phyloP scores from a whole-genome alignment of 164 flowering plant species.

The Malania oleifera region DNA sequence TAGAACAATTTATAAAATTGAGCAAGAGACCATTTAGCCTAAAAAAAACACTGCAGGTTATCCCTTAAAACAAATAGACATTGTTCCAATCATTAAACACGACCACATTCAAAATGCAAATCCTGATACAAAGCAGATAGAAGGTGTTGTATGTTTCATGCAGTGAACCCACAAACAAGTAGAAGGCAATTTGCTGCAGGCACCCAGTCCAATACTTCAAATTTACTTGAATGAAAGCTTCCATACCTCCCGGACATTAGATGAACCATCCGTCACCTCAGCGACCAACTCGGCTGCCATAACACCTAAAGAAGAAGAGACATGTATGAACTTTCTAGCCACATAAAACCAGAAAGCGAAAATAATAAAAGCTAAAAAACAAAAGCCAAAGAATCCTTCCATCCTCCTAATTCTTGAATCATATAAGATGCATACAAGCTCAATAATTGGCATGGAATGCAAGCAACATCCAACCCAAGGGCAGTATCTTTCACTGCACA shows the following conservation, averaged over 20 bases:
- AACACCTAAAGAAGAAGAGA: conserved; percentile 36
- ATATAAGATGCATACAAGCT: background rate
- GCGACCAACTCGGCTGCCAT: conserved; percentile 53
- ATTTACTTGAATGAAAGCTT: conserved; percentile 56
- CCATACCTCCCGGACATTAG: conserved; percentile 96
- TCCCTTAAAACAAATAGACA: too few relatives aligned
- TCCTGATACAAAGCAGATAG: too few relatives aligned
- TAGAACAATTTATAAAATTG: too few relatives aligned
- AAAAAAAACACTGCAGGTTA: too few relatives aligned
- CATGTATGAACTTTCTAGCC: background rate
- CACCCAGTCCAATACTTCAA: background rate
- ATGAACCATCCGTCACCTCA: conserved; percentile 85
- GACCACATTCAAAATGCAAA: too few relatives aligned
- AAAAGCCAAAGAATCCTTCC: background rate
- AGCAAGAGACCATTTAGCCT: too few relatives aligned
- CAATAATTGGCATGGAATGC: background rate
- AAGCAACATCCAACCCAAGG: background rate
- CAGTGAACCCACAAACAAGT: too few relatives aligned
- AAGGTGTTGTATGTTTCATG: too few relatives aligned
- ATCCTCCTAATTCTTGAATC: background rate
- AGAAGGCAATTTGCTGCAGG: too few relatives aligned
- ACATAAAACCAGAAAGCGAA: background rate
- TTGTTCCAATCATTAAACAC: too few relatives aligned
- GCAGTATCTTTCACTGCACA: too few relatives aligned
- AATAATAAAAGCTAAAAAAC: background rate